phyloP scores from a whole-genome alignment of 2,329 filamentous ascomycete genomes.

The Clonostachys sp. region DNA sequence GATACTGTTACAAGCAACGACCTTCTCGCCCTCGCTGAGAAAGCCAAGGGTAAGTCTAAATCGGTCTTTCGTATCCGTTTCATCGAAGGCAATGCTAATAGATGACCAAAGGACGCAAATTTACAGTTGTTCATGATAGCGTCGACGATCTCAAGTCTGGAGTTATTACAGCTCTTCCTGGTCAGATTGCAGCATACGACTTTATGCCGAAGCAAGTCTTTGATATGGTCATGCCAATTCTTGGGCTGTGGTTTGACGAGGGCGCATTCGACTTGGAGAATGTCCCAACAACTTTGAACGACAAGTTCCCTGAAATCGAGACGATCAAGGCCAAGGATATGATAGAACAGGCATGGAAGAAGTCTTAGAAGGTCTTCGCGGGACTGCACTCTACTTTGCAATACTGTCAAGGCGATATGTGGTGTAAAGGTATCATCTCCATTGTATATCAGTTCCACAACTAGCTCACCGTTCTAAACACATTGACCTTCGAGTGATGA shows the following conservation, averaged over 20 bases:
- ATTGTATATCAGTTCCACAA: too few relatives aligned
- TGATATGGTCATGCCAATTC: slow-evolving; percentile 7
- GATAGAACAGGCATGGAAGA: slow-evolving; percentile 8
- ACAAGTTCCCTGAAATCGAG: slow-evolving; percentile 15
- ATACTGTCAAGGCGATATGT: too few relatives aligned
- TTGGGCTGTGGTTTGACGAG: slow-evolving; percentile 5
- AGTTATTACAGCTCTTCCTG: slow-evolving; percentile 23
- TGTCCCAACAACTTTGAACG: slow-evolving; percentile 10
- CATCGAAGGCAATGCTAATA: too few relatives aligned
- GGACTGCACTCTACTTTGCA: too few relatives aligned
- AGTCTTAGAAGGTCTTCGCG: too few relatives aligned
- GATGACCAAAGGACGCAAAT: slow-evolving; percentile 21
- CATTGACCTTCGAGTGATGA: too few relatives aligned
- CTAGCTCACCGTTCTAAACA: too few relatives aligned
- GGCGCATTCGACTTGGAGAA: slow-evolving; percentile 13
- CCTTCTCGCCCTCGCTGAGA: slow-evolving; percentile 32
- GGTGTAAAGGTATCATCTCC: too few relatives aligned
- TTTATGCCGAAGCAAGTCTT: slow-evolving; percentile 16
- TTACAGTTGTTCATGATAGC: slow-evolving; percentile 28
- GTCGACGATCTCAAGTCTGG: slow-evolving; percentile 24
- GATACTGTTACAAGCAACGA: slow-evolving; percentile 38
- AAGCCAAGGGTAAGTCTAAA: slow-evolving; percentile 24
- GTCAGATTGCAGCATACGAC: slow-evolving; percentile 11
- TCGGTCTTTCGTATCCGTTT: too few relatives aligned
- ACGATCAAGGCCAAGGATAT: slow-evolving; percentile 11